Percentiles rank a stretch among this genome's conserved stretches.
Conservation (phyloP, 257 asterid genomes). For the Solanum habrochaites region DNA sequence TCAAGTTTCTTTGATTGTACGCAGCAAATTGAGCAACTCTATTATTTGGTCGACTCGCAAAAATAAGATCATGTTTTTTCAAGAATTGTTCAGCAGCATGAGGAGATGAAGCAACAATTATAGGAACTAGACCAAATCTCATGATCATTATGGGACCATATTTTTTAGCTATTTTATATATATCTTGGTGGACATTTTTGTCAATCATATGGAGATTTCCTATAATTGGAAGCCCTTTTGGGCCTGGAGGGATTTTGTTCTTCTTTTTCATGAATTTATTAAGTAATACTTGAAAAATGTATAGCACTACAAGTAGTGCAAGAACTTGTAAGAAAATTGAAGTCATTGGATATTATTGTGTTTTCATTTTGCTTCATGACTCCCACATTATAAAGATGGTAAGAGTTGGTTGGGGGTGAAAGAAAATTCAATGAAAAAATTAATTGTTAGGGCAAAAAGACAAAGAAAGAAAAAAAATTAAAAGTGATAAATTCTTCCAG, state of each 20-base stretch:
- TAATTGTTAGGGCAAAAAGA: background rate
- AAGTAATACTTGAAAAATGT: background rate
- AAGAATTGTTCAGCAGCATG: slow-evolving; percentile 10
- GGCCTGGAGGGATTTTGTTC: background rate
- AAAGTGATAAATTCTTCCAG: background rate
- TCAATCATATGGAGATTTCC: slow-evolving; percentile 1
- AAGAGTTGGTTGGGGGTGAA: background rate
- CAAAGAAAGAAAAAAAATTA: background rate
- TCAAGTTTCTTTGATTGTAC: background rate
- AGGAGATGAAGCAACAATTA: slow-evolving; percentile 9
- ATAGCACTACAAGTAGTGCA: background rate
- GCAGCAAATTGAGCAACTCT: background rate
- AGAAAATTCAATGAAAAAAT: background rate
- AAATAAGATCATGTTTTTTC: slow-evolving; percentile 2
- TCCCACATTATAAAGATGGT: background rate
- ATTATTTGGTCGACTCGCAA: background rate
- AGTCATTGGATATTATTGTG: background rate
- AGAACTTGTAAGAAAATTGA: background rate
- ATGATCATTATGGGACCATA: slow-evolving; percentile 11
- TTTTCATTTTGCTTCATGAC: background rate
- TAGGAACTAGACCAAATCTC: background rate
- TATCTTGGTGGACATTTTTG: slow-evolving; percentile 8
- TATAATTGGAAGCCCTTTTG: background rate
- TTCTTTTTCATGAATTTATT: background rate
- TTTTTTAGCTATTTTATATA: background rate